Percentiles rank a stretch among this genome's conserved stretches.
Conservation (phyloP, 1,284 basidiomycete species). For the Hemileia vastatrix region DNA sequence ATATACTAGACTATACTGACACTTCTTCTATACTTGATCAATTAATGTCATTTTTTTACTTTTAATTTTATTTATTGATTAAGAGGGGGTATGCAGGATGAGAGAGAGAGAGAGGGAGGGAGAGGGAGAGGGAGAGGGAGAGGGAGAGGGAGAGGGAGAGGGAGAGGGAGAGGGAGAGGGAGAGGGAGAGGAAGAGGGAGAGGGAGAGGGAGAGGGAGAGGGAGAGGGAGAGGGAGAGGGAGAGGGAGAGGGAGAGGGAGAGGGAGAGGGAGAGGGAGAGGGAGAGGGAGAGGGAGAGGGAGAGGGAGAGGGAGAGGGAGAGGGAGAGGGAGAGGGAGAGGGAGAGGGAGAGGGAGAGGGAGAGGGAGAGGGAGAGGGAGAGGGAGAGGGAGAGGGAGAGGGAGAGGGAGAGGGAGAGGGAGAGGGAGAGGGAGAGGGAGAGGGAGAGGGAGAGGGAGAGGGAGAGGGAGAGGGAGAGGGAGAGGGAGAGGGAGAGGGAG, state of each 20-base stretch:
- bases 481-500: background rate
- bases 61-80: too few species aligned
- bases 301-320: too few species aligned
- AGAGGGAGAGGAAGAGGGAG: background rate
- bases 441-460: background rate
- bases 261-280: background rate
- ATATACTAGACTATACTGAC: too few species aligned
- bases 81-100: too few species aligned
- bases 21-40: too few species aligned
- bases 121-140: background rate
- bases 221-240: background rate
- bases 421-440: background rate
- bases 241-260: background rate
- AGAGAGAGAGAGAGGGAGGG: background rate
- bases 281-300: constrained; percentile 50
- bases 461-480: too few species aligned
- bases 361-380: too few species aligned
- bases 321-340: too few species aligned
- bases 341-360: too few species aligned
- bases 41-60: too few species aligned
- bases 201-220: background rate
- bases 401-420: background rate
- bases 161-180: background rate
- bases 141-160: background rate
- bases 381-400: too few species aligned